phyloP scores from a whole-genome alignment of 441 rosid genomes.

The Pelargonium australe region DNA sequence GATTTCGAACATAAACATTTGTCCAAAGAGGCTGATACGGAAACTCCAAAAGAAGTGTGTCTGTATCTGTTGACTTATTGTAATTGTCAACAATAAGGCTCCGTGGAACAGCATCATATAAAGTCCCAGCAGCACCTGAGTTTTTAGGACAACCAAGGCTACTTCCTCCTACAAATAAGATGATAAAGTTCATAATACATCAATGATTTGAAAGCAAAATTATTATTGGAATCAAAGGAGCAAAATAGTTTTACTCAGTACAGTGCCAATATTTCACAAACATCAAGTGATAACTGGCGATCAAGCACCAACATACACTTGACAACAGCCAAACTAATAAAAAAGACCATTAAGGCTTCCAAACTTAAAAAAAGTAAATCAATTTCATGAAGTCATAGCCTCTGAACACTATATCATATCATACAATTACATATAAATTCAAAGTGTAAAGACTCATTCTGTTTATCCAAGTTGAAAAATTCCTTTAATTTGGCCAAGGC shows the following conservation, averaged over 20 bases:
- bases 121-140: slow-evolving; percentile 96
- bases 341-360: not conserved
- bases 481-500: not conserved
- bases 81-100: slow-evolving; percentile 83
- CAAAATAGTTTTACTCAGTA: slow-evolving; percentile 2
- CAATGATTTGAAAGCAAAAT: slow-evolving; percentile 10
- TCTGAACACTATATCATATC: not conserved
- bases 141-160: slow-evolving; percentile 80
- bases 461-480: not conserved
- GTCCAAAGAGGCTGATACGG: slow-evolving; percentile 96
- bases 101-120: slow-evolving; percentile 94
- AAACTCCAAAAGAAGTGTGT: slow-evolving; percentile 91
- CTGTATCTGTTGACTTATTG: slow-evolving; percentile 83
- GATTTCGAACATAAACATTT: slow-evolving; percentile 78
- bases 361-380: not conserved
- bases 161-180: slow-evolving; percentile 55
- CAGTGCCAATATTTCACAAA: slow-evolving; percentile 3
- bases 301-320: not conserved
- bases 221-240: not conserved
- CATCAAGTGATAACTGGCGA: not conserved
- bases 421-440: not conserved
- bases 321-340: not conserved
- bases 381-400: not conserved
- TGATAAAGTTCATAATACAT: slow-evolving; percentile 9
- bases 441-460: not conserved